phyloP scores from a whole-genome alignment of 169 alveolate genomes.

The Plasmodium berghei region DNA sequence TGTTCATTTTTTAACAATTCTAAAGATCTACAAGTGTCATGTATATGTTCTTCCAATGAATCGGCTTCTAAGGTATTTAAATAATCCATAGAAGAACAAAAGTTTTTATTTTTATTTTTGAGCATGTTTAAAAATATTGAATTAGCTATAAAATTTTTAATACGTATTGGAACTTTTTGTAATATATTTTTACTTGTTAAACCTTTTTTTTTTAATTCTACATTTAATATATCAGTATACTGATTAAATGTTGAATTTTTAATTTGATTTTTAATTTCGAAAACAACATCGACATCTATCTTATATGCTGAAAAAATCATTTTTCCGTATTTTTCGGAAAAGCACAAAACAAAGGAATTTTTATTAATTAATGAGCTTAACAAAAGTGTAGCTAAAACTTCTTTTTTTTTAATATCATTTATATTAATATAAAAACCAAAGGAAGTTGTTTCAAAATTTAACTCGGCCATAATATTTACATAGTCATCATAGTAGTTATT shows the following conservation, averaged over 20 bases:
- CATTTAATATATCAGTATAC: conserved; percentile 65
- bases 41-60: conserved; percentile 37
- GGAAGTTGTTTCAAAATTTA: conserved; percentile 62
- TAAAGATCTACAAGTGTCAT: conserved; percentile 53
- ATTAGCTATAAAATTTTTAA: conserved; percentile 44
- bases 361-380: conserved; percentile 58
- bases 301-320: conserved; percentile 68
- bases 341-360: conserved; percentile 68
- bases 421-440: conserved; percentile 65
- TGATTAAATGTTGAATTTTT: conserved; percentile 64
- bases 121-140: conserved; percentile 66
- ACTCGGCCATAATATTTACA: conserved; percentile 57
- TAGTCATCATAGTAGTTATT: conserved; percentile 68
- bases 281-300: conserved; percentile 71
- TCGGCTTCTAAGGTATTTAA: conserved; percentile 45
- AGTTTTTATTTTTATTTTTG: conserved; percentile 69
- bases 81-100: conserved; percentile 35
- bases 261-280: conserved; percentile 58
- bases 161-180: conserved; percentile 53
- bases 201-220: conserved; percentile 52
- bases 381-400: conserved; percentile 56
- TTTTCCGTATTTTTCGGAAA: conserved; percentile 66
- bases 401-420: conserved; percentile 61
- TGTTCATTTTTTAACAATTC: conserved; percentile 62
- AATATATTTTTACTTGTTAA: conserved; percentile 58